A percentile compares a stretch with the other conserved stretches of the same genome.
These are phyloP conservation scores for Trichoderma aggressivum DNA, from an alignment of 2,329 filamentous ascomycete genomes.

Conservation along the genomic window DNA sequence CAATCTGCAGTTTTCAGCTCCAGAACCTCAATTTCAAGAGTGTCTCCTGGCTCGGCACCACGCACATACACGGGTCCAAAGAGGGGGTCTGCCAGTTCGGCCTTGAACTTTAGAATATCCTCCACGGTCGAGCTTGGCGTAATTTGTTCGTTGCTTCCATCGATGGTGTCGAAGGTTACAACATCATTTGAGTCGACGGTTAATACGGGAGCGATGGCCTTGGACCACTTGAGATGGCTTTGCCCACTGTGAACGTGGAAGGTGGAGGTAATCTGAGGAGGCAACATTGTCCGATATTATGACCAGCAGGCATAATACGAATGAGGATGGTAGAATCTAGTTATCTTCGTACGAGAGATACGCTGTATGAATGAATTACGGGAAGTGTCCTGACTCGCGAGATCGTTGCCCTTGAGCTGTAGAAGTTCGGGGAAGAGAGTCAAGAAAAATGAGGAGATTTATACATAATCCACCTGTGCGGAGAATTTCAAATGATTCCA, in stretches of 20 bases:
- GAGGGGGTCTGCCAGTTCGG: background rate
- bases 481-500: background rate
- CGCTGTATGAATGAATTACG: background rate
- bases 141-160: conserved; percentile 3
- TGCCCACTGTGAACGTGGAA: conserved; percentile 2
- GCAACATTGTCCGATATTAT: background rate
- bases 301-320: background rate
- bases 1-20: background rate
- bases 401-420: background rate
- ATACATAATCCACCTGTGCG: background rate
- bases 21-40: conserved; percentile 5
- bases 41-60: background rate
- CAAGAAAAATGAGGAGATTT: background rate
- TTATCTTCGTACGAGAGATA: background rate
- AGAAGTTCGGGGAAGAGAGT: background rate
- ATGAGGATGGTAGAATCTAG: background rate
- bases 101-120: background rate
- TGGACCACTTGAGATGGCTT: conserved; percentile 6
- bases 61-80: conserved; percentile 1
- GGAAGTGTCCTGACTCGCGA: background rate
- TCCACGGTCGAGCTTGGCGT: background rate
- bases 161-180: conserved; percentile 1
- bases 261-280: background rate
- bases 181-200: background rate
- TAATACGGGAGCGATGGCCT: background rate